Evolutionary conservation across 805 yeast genomes (phyloP).

Genomic region (Yarrowia porcina): DNA sequence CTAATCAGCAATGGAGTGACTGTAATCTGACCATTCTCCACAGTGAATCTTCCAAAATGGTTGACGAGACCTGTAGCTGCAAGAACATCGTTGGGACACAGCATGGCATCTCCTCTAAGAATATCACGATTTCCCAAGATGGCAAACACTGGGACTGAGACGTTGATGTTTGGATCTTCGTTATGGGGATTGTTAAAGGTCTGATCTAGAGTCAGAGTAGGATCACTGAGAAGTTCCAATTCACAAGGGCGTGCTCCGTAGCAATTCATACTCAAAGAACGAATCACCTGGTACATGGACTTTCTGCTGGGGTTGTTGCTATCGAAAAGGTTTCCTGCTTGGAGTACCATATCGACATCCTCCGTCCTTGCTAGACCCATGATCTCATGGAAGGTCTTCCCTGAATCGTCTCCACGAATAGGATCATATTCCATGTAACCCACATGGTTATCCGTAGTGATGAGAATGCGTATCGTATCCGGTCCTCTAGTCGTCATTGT

Average conservation of each 20-base stretch:
- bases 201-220: constrained; percentile 52
- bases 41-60: constrained; percentile 80
- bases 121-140: constrained; percentile 97
- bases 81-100: constrained; percentile 83
- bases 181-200: constrained; percentile 66
- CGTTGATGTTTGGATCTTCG: constrained; percentile 85
- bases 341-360: constrained; percentile 85
- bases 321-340: constrained; percentile 92
- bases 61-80: constrained; percentile 79
- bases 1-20: constrained; percentile 74
- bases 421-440: constrained; percentile 91
- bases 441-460: constrained; percentile 95
- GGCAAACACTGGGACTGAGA: constrained; percentile 85
- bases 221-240: constrained; percentile 77
- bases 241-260: constrained; percentile 87
- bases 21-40: constrained; percentile 69
- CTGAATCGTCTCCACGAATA: constrained; percentile 83
- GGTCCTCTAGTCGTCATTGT: constrained; percentile 41
- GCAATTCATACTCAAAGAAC: constrained; percentile 64
- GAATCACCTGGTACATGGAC: constrained; percentile 78
- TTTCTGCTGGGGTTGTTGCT: constrained; percentile 84
- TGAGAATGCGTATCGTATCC: constrained; percentile 69
- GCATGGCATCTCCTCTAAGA: constrained; percentile 73
- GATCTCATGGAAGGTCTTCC: constrained; percentile 83
- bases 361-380: constrained; percentile 62